phyloP scores from a whole-genome alignment of 2,329 filamentous ascomycete species.

The Pleochaeta shiraiana region DNA sequence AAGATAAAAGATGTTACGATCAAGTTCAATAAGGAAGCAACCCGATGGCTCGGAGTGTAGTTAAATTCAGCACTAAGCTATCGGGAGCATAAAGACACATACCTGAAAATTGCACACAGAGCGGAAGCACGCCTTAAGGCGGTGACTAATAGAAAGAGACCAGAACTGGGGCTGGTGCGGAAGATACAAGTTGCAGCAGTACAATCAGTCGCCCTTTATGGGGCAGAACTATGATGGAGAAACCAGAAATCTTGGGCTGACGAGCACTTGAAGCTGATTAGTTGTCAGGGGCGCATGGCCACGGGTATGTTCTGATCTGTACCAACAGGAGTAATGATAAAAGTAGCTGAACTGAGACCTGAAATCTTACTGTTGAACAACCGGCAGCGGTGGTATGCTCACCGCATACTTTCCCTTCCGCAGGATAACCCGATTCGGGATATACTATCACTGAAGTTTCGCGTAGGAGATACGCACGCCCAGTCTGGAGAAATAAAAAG shows the following conservation, averaged over 20 bases:
- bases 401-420: background rate
- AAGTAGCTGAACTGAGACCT: constrained; percentile 2
- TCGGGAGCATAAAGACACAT: background rate
- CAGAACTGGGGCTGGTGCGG: background rate
- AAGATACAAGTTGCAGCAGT: background rate
- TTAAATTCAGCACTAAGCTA: background rate
- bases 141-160: background rate
- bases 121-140: background rate
- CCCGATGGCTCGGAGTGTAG: background rate
- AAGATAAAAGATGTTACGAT: background rate
- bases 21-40: too few species aligned
- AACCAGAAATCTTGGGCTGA: background rate
- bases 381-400: background rate
- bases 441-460: background rate
- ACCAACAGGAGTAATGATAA: background rate
- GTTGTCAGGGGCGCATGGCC: background rate
- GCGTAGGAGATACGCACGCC: background rate
- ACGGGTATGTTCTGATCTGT: background rate
- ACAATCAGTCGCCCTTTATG: background rate
- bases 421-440: background rate
- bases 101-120: background rate
- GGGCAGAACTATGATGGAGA: background rate
- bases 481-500: background rate
- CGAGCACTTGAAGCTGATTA: background rate
- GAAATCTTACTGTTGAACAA: background rate